A percentile compares a stretch with the other conserved stretches of the same genome.
Evolutionary conservation across 2,329 filamentous ascomycete species (phyloP).

Genomic region (Monilinia laxa): DNA sequence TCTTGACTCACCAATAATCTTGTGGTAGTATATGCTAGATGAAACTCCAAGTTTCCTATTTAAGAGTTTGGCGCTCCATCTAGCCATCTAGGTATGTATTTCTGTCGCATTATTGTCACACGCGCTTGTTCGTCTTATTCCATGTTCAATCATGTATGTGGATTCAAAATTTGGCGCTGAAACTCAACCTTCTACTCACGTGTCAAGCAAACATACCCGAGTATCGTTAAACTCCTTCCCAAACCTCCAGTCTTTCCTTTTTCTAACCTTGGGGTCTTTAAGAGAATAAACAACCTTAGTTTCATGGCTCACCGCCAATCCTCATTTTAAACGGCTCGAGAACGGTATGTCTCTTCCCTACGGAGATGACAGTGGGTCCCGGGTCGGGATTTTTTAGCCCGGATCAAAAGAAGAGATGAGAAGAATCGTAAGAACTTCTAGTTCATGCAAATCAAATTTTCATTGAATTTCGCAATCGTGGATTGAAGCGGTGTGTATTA

Average conservation of each 20-base stretch:
- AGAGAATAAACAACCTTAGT: not conserved
- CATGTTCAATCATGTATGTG: constrained; percentile 15
- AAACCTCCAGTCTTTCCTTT: not conserved
- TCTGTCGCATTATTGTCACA: constrained; percentile 13
- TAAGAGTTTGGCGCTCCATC: constrained; percentile 1
- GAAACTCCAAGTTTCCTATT: constrained; percentile 24
- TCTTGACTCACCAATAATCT: constrained; percentile 23
- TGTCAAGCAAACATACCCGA: not conserved
- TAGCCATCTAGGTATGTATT: constrained; percentile 11
- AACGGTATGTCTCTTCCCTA: not conserved
- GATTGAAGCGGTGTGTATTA: constrained; percentile 14
- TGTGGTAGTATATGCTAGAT: constrained; percentile 25
- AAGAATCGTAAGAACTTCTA: not conserved
- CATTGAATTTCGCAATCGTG: not conserved
- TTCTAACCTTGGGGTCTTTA: not conserved
- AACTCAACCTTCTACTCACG: not conserved
- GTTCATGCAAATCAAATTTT: not conserved
- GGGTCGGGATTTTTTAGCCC: not conserved
- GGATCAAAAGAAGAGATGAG: not conserved
- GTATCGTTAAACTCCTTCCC: not conserved
- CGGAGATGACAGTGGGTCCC: constrained; percentile 16
- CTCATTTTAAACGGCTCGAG: constrained; percentile 1
- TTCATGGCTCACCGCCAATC: constrained; percentile 10
- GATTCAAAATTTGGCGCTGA: constrained; percentile 16
- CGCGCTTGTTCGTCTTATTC: constrained; percentile 15